Percentiles rank a stretch among this genome's conserved stretches.
phyloP scores from a whole-genome alignment of 768 basidiomycete genomes.

The Peribolospora kevripleyi region DNA sequence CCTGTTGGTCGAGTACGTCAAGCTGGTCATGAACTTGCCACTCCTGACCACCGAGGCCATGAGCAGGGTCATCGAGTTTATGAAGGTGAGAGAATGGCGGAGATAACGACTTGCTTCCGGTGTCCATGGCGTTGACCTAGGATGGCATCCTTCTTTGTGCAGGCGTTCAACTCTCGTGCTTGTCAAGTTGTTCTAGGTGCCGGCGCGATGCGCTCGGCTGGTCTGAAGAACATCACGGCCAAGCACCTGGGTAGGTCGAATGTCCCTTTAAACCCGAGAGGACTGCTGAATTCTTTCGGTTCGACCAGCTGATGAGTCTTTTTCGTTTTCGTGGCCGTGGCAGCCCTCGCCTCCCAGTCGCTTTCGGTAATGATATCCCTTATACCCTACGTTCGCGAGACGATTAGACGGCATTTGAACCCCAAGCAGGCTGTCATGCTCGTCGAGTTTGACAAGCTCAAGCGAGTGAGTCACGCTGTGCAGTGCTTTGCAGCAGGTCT shows the following conservation, averaged over 20 bases:
- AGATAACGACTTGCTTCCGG: not conserved
- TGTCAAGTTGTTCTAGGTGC: constrained; percentile 97
- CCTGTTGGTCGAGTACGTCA: constrained; percentile 61
- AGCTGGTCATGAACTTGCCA: constrained; percentile 62
- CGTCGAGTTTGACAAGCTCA: constrained; percentile 93
- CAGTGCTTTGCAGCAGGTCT: not conserved
- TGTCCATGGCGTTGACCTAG: not conserved
- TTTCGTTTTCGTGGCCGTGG: constrained; percentile 5
- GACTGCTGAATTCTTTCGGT: not conserved
- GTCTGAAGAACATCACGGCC: constrained; percentile 91
- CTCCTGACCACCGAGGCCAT: constrained; percentile 87
- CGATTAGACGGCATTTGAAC: constrained; percentile 75
- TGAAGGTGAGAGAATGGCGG: constrained; percentile 30
- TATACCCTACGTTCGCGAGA: constrained; percentile 86
- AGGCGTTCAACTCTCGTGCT: constrained; percentile 85
- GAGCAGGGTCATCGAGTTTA: constrained; percentile 75
- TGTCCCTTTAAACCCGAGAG: not conserved
- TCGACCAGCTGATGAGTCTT: not conserved
- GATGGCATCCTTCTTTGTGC: not conserved
- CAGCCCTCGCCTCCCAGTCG: constrained; percentile 86
- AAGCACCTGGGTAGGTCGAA: constrained; percentile 59
- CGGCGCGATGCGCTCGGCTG: constrained; percentile 95
- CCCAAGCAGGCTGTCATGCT: constrained; percentile 90
- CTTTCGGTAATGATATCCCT: constrained; percentile 81
- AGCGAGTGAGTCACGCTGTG: constrained; percentile 38